Conservation (phyloP, 352 stramenopile species). For the Globisporangium nagaii region DNA sequence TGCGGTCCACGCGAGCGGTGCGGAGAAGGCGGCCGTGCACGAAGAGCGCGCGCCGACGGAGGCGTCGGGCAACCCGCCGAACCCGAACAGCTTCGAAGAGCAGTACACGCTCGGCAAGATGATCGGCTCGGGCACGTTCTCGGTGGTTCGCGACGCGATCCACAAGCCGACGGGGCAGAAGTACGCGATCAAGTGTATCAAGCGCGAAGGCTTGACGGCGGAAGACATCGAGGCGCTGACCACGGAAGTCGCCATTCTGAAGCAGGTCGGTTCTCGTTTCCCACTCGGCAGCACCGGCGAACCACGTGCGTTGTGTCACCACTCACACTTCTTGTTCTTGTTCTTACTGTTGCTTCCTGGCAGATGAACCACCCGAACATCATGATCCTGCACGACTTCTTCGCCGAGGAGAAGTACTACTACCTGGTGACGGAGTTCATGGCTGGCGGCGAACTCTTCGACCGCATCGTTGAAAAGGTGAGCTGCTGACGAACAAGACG, state of each 20-base stretch:
- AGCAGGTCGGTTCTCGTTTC: conserved; percentile 44
- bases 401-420: conserved; percentile 92
- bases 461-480: conserved; percentile 85
- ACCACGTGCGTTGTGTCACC: not conserved
- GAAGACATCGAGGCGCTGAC: conserved; percentile 86
- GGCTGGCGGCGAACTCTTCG: conserved; percentile 87
- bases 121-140: conserved; percentile 89
- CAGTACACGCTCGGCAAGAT: conserved; percentile 84
- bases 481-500: not conserved
- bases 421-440: conserved; percentile 98
- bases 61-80: conserved; percentile 16
- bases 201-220: conserved; percentile 77
- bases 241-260: conserved; percentile 81
- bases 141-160: conserved; percentile 78
- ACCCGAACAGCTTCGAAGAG: conserved; percentile 76
- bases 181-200: conserved; percentile 92
- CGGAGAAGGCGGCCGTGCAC: conserved; percentile 19
- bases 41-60: conserved; percentile 16
- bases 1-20: conserved; percentile 23
- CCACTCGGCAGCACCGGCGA: no score
- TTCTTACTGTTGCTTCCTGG: no score
- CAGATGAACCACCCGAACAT: conserved; percentile 92
- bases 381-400: conserved; percentile 92
- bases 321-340: not conserved
- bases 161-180: conserved; percentile 80